Percentiles rank a stretch among this genome's conserved stretches.
Evolutionary conservation across 192 early-diverging fungal genomes (phyloP).

Genomic region (Dispira parvispora): DNA sequence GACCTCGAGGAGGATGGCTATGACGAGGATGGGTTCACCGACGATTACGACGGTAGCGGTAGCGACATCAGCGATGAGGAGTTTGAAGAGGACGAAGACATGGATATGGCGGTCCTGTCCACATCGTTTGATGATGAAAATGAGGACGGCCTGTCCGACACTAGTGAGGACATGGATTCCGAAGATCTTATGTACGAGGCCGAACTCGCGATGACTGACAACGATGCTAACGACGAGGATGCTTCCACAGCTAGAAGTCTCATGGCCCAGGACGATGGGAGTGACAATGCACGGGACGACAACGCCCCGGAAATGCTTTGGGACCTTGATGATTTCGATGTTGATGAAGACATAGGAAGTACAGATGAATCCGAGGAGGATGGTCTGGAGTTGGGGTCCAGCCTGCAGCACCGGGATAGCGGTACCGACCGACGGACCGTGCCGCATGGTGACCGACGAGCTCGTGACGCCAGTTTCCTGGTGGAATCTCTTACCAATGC

Average conservation of each 20-base stretch:
- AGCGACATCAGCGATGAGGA: conserved; percentile 43
- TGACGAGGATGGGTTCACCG: conserved; percentile 37
- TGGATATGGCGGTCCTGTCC: conserved; percentile 15
- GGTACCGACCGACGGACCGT: too few species aligned
- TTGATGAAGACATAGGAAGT: conserved; percentile 32
- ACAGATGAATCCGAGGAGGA: conserved; percentile 27
- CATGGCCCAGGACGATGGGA: conserved; percentile 18
- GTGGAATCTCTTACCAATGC: too few species aligned
- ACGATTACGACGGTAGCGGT: conserved; percentile 24
- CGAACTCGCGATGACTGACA: conserved; percentile 20
- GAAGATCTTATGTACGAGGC: neutral
- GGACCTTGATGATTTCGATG: conserved; percentile 35
- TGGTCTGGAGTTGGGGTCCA: conserved; percentile 3
- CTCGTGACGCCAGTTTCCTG: too few species aligned
- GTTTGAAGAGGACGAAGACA: conserved; percentile 30
- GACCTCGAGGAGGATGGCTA: conserved; percentile 50
- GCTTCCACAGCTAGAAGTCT: conserved; percentile 12
- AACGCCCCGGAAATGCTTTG: conserved; percentile 33
- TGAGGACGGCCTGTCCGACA: conserved; percentile 19
- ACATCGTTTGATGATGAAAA: conserved; percentile 26
- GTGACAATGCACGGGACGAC: conserved; percentile 23
- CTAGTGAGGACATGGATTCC: conserved; percentile 15
- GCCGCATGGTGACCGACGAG: too few species aligned
- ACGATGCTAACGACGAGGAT: conserved; percentile 11
- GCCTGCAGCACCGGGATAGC: too few species aligned